Percentiles rank a stretch among this genome's conserved stretches.
Evolutionary conservation across 257 asterid species (phyloP).

Genomic region (Przewalskia tangutica): DNA sequence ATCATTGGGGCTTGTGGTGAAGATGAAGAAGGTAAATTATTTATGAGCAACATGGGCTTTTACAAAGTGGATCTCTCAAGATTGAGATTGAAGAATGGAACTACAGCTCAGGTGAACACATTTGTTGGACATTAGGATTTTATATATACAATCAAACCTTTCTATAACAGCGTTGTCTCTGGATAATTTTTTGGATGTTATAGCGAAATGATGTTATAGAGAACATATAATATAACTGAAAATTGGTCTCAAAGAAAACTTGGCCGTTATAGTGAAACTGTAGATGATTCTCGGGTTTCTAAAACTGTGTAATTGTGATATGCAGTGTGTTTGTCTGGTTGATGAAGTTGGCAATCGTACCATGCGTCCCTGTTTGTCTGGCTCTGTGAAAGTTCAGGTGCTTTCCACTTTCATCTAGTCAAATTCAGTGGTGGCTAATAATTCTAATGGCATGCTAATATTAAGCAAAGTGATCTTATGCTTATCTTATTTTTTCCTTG

Average conservation of each 20-base stretch:
- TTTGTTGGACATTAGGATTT: not conserved
- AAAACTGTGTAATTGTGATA: conserved; percentile 10
- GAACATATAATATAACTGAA: too few species aligned
- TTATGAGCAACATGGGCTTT: conserved; percentile 58
- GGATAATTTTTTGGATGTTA: too few species aligned
- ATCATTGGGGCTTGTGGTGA: conserved; percentile 90
- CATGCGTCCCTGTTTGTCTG: conserved; percentile 90
- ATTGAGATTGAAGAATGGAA: conserved; percentile 68
- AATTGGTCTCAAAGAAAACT: too few species aligned
- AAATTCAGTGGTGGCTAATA: not conserved
- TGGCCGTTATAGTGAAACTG: too few species aligned
- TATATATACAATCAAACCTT: not conserved
- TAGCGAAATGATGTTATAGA: too few species aligned
- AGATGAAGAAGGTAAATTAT: conserved; percentile 81
- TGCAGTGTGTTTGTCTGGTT: conserved; percentile 94
- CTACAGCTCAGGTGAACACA: conserved; percentile 68
- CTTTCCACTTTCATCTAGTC: conserved; percentile 3
- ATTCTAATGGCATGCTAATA: not conserved
- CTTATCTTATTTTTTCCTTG: conserved; percentile 16
- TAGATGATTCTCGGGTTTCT: not conserved
- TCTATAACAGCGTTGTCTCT: too few species aligned
- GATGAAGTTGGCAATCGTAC: conserved; percentile 91
- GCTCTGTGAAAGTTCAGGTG: conserved; percentile 90
- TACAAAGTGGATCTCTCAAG: conserved; percentile 64
- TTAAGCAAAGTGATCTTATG: not conserved